Base-by-base conservation (phyloP, 352 stramenopile species). In the Aphanomyces invadans region DNA sequence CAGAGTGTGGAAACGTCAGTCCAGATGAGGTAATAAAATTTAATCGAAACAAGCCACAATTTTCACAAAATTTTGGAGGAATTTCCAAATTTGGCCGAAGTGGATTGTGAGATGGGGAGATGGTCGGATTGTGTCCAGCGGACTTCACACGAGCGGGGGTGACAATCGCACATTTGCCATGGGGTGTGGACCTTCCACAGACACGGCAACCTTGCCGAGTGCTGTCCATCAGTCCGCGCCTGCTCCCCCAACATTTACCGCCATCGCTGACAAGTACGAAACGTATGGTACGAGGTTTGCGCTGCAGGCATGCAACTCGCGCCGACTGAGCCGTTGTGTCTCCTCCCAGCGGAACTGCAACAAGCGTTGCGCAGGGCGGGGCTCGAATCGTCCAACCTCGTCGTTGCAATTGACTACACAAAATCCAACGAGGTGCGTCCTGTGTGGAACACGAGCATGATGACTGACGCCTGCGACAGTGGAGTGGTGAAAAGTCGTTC, bases 321-420 rank as follows among this genome's bases (percentile, higher is more conserved):
- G 23, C 42, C 25, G 19, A 80, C n/a, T 59, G 80, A 66, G 74
- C 67, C 78, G 25, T 49, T 44, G 63, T 36, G 21, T n/a, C 15
- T 68, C 25, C 33, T 39, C 17, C 23, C 25, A 70, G 46, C 62
- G 21, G 19, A 64, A 28, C 49, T 71, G 29, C 54, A 57, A n/a
- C 32, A 39, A 12, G 65, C 42, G 19, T 39, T 67, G 33, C 81
- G 78, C 19, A 39, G 74, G 65, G 71, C 76, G 5, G 80, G 81
- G 10, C 73, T 91, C 15, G 79, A 89, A 68, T 86, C 80, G 15
- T 88, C 77, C 19, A 88, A 88, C 62, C 66, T 91, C 38, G 70
- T 92, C 54, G 73, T 92, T 53, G 79, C 71, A 29, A 74, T 92
- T 39, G 83, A 90, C 66, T 90, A 81, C 59, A 87, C 83, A 33